These are phyloP conservation scores for Iberis amara DNA, from an alignment of 441 rosid genomes.

Conservation along the genomic window DNA sequence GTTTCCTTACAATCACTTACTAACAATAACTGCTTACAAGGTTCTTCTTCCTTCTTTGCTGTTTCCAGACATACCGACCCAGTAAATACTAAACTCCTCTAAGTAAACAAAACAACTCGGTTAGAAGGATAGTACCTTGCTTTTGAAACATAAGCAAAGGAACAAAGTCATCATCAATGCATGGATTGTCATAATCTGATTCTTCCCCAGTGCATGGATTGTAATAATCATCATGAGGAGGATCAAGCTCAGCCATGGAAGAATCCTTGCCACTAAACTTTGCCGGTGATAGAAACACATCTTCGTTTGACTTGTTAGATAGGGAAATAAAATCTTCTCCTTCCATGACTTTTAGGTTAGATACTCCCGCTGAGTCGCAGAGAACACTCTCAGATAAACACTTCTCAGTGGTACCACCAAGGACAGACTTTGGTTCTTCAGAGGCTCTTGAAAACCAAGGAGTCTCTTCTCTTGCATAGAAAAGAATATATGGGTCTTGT, in stretches of 20 bases:
- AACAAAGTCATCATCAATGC: no score
- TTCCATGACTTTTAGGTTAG: conserved; percentile 16
- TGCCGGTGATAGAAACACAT: conserved; percentile 18
- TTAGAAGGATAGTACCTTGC: no score
- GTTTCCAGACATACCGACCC: not conserved
- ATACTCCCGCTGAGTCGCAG: conserved; percentile 23
- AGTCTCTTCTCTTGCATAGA: conserved; percentile 63
- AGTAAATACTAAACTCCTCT: no score
- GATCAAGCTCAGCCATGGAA: no score
- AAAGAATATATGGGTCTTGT: conserved; percentile 65
- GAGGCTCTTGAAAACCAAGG: conserved; percentile 56
- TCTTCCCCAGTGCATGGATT: no score
- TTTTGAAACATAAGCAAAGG: no score
- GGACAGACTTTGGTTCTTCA: conserved; percentile 81
- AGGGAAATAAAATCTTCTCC: conserved; percentile 21
- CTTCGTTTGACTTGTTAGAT: conserved; percentile 20
- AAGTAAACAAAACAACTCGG: no score
- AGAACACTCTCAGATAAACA: conserved; percentile 26
- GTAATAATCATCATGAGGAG: no score
- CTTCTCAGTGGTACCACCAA: conserved; percentile 38
- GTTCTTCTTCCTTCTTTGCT: not conserved
- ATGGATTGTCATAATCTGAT: conserved; percentile 9
- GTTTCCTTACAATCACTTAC: no score
- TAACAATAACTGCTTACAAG: no score
- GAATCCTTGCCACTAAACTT: no score